Percentiles rank a stretch among this genome's conserved stretches.
phyloP scores from a whole-genome alignment of 805 yeast species.

The Naumovozyma castellii region DNA sequence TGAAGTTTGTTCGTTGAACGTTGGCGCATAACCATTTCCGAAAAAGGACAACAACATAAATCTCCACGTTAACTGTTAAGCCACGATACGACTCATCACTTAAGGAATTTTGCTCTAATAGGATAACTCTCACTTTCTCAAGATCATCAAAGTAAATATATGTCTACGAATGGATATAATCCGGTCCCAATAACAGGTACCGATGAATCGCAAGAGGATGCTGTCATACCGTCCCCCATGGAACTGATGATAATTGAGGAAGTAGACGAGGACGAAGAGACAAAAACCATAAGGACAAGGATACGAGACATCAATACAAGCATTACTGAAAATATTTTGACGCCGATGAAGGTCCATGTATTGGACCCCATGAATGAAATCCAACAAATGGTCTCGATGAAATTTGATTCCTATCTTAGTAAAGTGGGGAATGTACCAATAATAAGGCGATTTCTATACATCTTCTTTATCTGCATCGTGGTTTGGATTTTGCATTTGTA shows the following conservation, averaged over 20 bases:
- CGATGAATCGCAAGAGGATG: background rate
- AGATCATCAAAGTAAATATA: background rate
- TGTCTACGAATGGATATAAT: background rate
- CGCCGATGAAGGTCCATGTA: background rate
- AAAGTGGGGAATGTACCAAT: background rate
- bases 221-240: background rate
- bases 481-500: background rate
- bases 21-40: too few relatives aligned
- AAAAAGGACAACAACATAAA: too few relatives aligned
- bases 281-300: background rate
- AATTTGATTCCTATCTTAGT: background rate
- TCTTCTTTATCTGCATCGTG: background rate
- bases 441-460: background rate
- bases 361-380: background rate
- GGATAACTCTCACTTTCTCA: slow-evolving; percentile 13
- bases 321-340: background rate
- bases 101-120: background rate
- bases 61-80: too few relatives aligned
- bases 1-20: too few relatives aligned
- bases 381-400: background rate
- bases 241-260: background rate
- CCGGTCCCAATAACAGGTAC: background rate
- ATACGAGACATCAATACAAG: background rate
- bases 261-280: background rate
- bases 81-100: too few relatives aligned